phyloP scores from a whole-genome alignment of 805 yeast species.

The Kluyveromyces nonfermentans region DNA sequence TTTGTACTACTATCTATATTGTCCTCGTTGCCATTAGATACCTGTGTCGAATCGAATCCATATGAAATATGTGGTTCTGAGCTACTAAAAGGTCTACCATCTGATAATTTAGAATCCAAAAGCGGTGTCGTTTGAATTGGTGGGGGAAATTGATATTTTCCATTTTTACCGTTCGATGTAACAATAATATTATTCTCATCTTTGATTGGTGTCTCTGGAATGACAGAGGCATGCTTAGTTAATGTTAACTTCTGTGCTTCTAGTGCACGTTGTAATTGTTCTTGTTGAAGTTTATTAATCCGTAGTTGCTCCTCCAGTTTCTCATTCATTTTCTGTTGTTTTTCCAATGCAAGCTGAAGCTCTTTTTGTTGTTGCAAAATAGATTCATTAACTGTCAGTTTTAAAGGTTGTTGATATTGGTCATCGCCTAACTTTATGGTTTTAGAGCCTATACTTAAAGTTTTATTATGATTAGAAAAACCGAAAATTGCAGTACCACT shows the following conservation, averaged over 20 bases:
- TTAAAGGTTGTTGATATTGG: background rate
- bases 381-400: conserved; percentile 4
- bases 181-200: conserved; percentile 17
- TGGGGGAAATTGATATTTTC: conserved; percentile 29
- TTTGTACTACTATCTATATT: background rate
- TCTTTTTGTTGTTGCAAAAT: conserved; percentile 22
- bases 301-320: conserved; percentile 23
- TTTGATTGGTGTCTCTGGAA: conserved; percentile 1
- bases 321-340: conserved; percentile 23
- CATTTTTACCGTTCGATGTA: conserved; percentile 25
- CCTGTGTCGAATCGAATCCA: background rate
- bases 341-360: conserved; percentile 20
- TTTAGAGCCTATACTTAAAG: conserved; percentile 37
- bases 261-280: conserved; percentile 19
- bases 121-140: conserved; percentile 7
- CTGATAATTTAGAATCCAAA: background rate
- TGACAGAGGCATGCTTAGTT: background rate
- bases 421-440: background rate
- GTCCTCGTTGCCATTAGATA: background rate
- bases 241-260: conserved; percentile 15
- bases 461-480: conserved; percentile 52
- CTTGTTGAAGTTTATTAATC: conserved; percentile 23
- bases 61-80: background rate
- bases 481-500: conserved; percentile 84
- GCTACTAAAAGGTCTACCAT: background rate